Percentiles rank a stretch among this genome's conserved stretches.
phyloP scores from a whole-genome alignment of 2,329 filamentous ascomycete genomes.

The Cytospora leucostoma region DNA sequence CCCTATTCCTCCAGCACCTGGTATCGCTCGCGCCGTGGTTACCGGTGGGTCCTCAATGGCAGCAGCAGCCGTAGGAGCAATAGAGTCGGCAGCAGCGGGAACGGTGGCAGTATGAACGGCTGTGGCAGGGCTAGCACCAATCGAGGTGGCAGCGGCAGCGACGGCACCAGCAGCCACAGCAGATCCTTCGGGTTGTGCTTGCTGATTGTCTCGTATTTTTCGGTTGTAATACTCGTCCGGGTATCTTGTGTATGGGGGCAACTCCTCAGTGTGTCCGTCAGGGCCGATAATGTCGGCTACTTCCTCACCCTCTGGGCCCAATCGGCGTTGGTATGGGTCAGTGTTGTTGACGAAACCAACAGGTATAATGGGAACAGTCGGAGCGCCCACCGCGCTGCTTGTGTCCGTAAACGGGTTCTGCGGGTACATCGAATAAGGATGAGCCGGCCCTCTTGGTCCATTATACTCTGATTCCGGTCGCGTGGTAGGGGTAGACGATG shows the following conservation, averaged over 20 bases:
- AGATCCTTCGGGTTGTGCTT: constrained; percentile 6
- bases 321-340: constrained; percentile 68
- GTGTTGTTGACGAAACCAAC: constrained; percentile 74
- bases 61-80: constrained; percentile 12
- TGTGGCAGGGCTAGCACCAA: background rate
- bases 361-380: constrained; percentile 50
- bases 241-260: constrained; percentile 90
- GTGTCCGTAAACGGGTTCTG: constrained; percentile 71
- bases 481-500: constrained; percentile 43
- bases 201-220: constrained; percentile 48
- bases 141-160: background rate
- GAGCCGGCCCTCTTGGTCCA: constrained; percentile 68
- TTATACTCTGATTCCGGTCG: constrained; percentile 51
- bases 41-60: constrained; percentile 4
- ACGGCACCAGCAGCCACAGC: constrained; percentile 7
- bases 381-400: constrained; percentile 34
- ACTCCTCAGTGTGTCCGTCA: constrained; percentile 84
- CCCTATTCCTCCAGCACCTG: constrained; percentile 63
- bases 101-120: constrained; percentile 6
- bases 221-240: constrained; percentile 69
- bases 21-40: constrained; percentile 36
- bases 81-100: constrained; percentile 10
- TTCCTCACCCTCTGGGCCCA: constrained; percentile 82
- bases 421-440: constrained; percentile 84
- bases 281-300: constrained; percentile 83